Percentiles rank a stretch among this genome's conserved stretches.
These are phyloP conservation scores for Blastobotrys attinorum DNA, from an alignment of 805 yeast species.

Conservation along the genomic window DNA sequence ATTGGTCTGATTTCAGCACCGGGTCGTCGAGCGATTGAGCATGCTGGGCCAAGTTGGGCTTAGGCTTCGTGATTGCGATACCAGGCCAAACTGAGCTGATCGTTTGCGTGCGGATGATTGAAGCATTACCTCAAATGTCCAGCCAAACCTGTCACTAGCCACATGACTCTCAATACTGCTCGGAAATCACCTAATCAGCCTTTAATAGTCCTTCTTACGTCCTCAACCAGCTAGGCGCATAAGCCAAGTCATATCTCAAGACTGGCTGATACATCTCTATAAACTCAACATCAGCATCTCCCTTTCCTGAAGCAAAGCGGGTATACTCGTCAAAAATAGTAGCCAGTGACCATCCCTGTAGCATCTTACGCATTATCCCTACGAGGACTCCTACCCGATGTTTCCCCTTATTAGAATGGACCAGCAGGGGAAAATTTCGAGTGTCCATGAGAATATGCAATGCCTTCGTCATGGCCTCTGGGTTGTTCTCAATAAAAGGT, in stretches of 20 bases:
- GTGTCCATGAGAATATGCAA: conserved; percentile 28
- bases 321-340: conserved; percentile 93
- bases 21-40: too few species aligned
- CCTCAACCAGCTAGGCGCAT: neutral
- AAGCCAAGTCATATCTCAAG: neutral
- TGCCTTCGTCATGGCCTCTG: conserved; percentile 43
- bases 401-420: conserved; percentile 96
- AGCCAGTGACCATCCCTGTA: conserved; percentile 90
- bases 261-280: neutral
- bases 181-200: too few species aligned
- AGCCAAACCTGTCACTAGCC: too few species aligned
- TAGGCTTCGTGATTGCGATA: too few species aligned
- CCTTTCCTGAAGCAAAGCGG: conserved; percentile 88
- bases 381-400: conserved; percentile 90
- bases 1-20: too few species aligned
- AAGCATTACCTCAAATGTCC: too few species aligned
- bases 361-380: conserved; percentile 76
- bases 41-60: too few species aligned
- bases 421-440: conserved; percentile 75
- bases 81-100: too few species aligned
- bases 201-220: too few species aligned
- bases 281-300: conserved; percentile 83
- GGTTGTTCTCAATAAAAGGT: conserved; percentile 55
- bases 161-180: too few species aligned
- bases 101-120: too few species aligned